phyloP scores from a whole-genome alignment of 148 eudicot genomes.

The Chenopodium album region DNA sequence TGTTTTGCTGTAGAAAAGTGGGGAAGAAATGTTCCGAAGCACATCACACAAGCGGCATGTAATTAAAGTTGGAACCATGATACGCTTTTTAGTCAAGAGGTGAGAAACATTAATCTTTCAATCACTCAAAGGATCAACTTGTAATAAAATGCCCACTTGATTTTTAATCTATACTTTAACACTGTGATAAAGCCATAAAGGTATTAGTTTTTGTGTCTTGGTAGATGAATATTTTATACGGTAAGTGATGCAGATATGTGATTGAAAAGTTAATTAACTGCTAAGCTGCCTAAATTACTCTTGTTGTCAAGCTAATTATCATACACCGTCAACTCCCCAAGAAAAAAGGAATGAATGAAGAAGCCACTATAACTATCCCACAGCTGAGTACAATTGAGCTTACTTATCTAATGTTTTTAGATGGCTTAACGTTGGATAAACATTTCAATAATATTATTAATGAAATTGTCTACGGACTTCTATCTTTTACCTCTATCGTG shows the following conservation, averaged over 20 bases:
- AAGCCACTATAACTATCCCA: background rate
- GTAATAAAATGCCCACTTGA: background rate
- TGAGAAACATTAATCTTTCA: constrained; percentile 17
- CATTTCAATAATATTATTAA: background rate
- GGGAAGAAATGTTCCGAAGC: constrained; percentile 56
- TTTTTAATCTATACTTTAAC: background rate
- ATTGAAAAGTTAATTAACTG: background rate
- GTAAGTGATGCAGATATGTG: background rate
- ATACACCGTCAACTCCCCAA: too few relatives aligned
- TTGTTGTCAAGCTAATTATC: background rate
- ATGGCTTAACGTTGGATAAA: background rate
- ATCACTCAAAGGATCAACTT: background rate
- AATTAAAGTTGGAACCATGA: constrained; percentile 60
- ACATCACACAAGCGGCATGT: constrained; percentile 56
- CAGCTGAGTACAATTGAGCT: background rate
- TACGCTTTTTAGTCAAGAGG: constrained; percentile 83
- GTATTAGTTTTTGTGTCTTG: background rate
- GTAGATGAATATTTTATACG: background rate
- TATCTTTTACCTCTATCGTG: background rate
- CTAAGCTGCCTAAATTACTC: too few relatives aligned
- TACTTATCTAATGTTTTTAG: background rate
- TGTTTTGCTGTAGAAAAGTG: constrained; percentile 52
- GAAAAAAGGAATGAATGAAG: background rate
- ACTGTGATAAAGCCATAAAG: background rate
- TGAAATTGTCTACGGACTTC: background rate